phyloP scores from a whole-genome alignment of 805 yeast species.

The Ogataea chonburiensis region DNA sequence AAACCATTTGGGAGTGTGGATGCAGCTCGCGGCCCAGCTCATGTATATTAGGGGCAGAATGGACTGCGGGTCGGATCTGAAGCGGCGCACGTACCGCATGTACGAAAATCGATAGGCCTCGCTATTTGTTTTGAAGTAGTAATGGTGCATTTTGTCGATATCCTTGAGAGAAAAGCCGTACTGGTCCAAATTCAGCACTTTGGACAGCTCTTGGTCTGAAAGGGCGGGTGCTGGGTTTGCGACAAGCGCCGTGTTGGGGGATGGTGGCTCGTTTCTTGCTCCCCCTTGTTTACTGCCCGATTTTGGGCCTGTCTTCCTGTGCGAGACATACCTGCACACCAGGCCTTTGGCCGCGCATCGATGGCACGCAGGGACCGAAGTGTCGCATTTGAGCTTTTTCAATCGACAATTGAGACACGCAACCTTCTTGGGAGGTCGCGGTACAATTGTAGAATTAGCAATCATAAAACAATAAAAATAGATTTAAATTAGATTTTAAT shows the following conservation, averaged over 20 bases:
- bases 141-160: slow-evolving; percentile 21
- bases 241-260: neutral
- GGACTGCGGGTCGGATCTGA: slow-evolving; percentile 19
- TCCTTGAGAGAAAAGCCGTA: slow-evolving; percentile 24
- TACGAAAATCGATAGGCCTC: slow-evolving; percentile 21
- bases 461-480: slow-evolving; percentile 1
- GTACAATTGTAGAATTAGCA: neutral
- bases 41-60: slow-evolving; percentile 24
- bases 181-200: slow-evolving; percentile 15
- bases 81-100: slow-evolving; percentile 22
- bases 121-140: slow-evolving; percentile 14
- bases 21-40: slow-evolving; percentile 25
- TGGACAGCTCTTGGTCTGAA: slow-evolving; percentile 11
- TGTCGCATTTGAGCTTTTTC: slow-evolving; percentile 34
- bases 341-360: slow-evolving; percentile 23
- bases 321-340: slow-evolving; percentile 29
- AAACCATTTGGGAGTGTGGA: slow-evolving; percentile 21
- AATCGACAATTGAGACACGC: slow-evolving; percentile 35
- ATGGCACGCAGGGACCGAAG: slow-evolving; percentile 26
- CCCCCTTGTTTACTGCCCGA: too few species aligned
- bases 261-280: neutral
- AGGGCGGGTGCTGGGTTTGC: slow-evolving; percentile 2
- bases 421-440: slow-evolving; percentile 17
- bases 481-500: neutral
- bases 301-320: slow-evolving; percentile 35